These are phyloP conservation scores for Sporothrix schenckii DNA, from an alignment of 2,329 filamentous ascomycete genomes.

Conservation along the genomic window DNA sequence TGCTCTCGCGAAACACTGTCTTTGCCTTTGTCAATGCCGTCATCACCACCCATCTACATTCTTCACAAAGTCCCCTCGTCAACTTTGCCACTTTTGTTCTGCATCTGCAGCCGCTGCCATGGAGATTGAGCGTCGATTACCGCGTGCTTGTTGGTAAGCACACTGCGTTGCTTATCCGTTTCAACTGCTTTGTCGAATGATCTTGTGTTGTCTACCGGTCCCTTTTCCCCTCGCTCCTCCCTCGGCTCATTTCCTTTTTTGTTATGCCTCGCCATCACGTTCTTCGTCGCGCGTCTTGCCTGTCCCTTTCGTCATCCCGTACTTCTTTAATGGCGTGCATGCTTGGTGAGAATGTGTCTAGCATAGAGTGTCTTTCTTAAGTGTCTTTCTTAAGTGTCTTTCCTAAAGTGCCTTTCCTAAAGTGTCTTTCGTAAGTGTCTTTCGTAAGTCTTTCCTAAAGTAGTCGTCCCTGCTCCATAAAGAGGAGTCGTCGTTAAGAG, in stretches of 20 bases:
- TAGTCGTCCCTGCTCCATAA: slow-evolving; percentile 1
- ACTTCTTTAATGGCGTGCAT: slow-evolving; percentile 10
- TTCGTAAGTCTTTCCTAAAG: slow-evolving; percentile 7
- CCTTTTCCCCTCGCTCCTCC: neutral
- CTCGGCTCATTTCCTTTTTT: slow-evolving; percentile 15
- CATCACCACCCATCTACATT: neutral
- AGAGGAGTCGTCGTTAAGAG: slow-evolving; percentile 7
- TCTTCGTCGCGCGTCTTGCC: neutral
- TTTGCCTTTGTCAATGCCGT: neutral
- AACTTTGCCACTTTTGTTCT: neutral
- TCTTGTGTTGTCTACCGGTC: neutral
- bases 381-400: too few species aligned
- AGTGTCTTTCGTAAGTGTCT: too few species aligned
- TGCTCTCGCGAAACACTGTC: neutral
- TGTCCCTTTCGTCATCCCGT: neutral
- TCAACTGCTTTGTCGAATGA: neutral
- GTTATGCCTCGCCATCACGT: neutral
- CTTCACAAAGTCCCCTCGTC: neutral
- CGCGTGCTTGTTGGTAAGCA: neutral
- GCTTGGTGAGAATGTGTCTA: neutral
- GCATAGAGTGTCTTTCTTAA: too few species aligned
- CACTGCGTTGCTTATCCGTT: neutral
- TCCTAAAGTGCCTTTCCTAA: too few species aligned
- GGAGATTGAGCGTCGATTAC: neutral
- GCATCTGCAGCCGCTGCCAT: neutral